Percentiles rank a stretch among this genome's conserved stretches.
Evolutionary conservation across 345 rosid species (phyloP).

Genomic region (Ricinus communis): DNA sequence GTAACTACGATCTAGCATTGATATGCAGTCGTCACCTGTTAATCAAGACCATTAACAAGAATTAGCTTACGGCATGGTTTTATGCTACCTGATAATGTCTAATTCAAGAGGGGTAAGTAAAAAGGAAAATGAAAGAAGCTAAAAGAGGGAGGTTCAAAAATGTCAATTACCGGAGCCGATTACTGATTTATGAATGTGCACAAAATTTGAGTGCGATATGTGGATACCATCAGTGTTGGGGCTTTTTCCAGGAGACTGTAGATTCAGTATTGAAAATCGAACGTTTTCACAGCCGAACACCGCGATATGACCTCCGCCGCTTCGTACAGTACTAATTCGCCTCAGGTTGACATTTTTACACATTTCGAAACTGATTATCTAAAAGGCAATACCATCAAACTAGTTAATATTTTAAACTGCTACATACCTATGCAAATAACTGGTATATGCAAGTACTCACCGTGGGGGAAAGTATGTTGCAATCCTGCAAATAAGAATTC

Average conservation of each 20-base stretch:
- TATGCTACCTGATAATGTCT: too few relatives aligned
- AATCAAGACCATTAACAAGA: too few relatives aligned
- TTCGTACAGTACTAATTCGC: neutral
- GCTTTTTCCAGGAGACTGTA: slow-evolving; percentile 23
- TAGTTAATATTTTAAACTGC: too few relatives aligned
- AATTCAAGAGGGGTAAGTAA: too few relatives aligned
- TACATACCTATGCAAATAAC: too few relatives aligned
- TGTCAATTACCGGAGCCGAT: slow-evolving; percentile 32
- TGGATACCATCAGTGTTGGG: slow-evolving; percentile 51
- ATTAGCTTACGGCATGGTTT: too few relatives aligned
- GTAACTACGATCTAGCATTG: slow-evolving; percentile 37
- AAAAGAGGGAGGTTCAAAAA: neutral
- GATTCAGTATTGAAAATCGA: neutral
- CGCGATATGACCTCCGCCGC: neutral
- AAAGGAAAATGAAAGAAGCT: too few relatives aligned
- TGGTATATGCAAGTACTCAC: too few relatives aligned
- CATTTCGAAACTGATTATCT: neutral
- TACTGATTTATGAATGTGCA: slow-evolving; percentile 16
- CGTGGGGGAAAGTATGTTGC: too few relatives aligned
- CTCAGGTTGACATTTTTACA: neutral
- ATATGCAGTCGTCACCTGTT: slow-evolving; percentile 47
- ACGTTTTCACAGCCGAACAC: neutral
- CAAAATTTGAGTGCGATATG: slow-evolving; percentile 22
- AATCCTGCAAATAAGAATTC: too few relatives aligned
- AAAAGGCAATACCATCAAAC: too few relatives aligned